Percentiles rank a stretch among this genome's conserved stretches.
These are phyloP conservation scores for Astragalus membranaceus DNA, from an alignment of 306 rosid species.

Conservation along the genomic window DNA sequence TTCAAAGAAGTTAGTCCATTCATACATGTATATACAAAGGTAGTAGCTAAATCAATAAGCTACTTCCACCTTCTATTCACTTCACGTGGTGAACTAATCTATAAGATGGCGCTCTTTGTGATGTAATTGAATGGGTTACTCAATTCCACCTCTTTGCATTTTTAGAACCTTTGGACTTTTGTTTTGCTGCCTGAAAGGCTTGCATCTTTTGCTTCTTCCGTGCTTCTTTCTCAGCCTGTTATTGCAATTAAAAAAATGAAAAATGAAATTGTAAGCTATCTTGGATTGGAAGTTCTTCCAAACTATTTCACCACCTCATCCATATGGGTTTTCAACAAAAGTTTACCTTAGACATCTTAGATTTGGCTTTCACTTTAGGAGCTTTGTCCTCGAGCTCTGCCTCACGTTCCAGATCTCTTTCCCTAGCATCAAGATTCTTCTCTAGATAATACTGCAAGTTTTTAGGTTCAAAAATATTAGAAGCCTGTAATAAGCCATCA, in stretches of 20 bases:
- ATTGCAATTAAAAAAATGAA: not conserved
- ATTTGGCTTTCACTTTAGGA: conserved; percentile 91
- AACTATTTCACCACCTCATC: not conserved
- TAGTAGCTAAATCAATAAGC: conserved; percentile 32
- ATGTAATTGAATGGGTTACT: conserved; percentile 14
- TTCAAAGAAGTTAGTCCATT: conserved; percentile 27
- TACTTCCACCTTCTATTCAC: conserved; percentile 26
- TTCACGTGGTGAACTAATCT: conserved; percentile 2
- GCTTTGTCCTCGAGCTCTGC: conserved; percentile 93
- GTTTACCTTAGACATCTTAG: conserved; percentile 93
- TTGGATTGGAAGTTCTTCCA: not conserved
- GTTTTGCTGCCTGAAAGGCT: conserved; percentile 90
- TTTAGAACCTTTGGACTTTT: conserved; percentile 73
- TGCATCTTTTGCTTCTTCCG: conserved; percentile 80
- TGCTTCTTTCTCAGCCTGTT: conserved; percentile 92
- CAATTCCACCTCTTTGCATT: conserved; percentile 90
- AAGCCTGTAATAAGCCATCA: conserved; percentile 6
- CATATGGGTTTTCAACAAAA: not conserved
- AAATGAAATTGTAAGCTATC: not conserved
- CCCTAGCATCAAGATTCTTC: conserved; percentile 88
- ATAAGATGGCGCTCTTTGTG: not conserved
- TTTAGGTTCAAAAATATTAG: conserved; percentile 21
- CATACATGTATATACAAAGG: conserved; percentile 43
- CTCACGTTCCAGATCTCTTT: conserved; percentile 73
- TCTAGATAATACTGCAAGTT: conserved; percentile 76